Percentiles rank a stretch among this genome's conserved stretches.
These are phyloP conservation scores for Macrolepiota albuminosa DNA, from an alignment of 768 basidiomycete genomes.

Conservation along the genomic window DNA sequence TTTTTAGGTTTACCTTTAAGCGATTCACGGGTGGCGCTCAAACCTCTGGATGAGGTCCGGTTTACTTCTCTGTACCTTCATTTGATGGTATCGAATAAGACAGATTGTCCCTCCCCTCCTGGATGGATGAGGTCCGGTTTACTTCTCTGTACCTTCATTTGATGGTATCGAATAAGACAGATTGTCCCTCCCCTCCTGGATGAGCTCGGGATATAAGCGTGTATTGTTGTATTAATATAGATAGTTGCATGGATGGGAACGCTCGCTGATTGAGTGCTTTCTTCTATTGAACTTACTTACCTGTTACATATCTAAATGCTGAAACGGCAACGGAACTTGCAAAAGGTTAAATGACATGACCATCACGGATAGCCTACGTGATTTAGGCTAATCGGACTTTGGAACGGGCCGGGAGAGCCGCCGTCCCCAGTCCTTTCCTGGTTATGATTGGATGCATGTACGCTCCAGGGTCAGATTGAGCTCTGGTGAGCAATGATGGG, in stretches of 20 bases:
- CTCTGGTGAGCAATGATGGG: no score
- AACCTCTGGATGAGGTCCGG: conserved; percentile 15
- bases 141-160: background rate
- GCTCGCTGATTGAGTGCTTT: background rate
- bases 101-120: background rate
- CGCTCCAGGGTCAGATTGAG: no score
- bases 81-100: no score
- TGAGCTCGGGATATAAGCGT: background rate
- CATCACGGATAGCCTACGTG: background rate
- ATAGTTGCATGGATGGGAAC: background rate
- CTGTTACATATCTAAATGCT: background rate
- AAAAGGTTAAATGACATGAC: background rate
- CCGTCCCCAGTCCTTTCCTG: background rate
- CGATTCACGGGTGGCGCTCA: conserved; percentile 46
- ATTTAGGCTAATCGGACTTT: background rate
- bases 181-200: background rate
- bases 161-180: no score
- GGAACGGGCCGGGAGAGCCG: conserved; percentile 1
- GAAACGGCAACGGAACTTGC: background rate
- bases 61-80: background rate
- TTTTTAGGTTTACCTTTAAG: conserved; percentile 77
- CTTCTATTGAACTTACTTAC: background rate
- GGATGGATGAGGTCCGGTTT: conserved; percentile 7
- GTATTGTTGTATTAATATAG: background rate
- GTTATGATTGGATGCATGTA: background rate